Evolutionary conservation across 176 grass and related monocot species (phyloP), one percentile per base, ranked within the genome.

Genomic region (Paspalum vaginatum): DNA sequence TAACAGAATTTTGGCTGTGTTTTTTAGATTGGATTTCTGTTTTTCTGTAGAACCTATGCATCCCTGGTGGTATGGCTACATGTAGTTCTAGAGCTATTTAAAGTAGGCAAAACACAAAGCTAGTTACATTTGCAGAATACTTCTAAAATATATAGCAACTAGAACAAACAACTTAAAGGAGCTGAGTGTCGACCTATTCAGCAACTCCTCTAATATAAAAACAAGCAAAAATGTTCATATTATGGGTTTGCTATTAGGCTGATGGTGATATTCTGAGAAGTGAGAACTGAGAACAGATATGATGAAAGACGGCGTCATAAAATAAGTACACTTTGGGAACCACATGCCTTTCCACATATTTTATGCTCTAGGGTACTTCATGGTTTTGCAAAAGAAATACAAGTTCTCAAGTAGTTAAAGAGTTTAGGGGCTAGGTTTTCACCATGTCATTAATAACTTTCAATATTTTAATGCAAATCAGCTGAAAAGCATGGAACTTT

Each of bases 401-500:
- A 32, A 32, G 32, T 32, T 3, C 32, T 32, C 32, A 32, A 32
- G 32, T 32, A 32, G 32, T 32, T 32, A 32, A 32, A 32, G 32
- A 32, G 32, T 3, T 32, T 32, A 32, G 32, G 32, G 32, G 32
- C 32, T 32, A 3, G 32, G 32, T 32, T 32, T 32, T 32, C 32
- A 32, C 32, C 32, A 32, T 32, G 32, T 32, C 32, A 32, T 32
- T 32, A 32, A 32, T 32, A 32, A 32, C 32, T 32, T 32, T 3
- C 32, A 32, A 32, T 32, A 72, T 27, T 86, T 65, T 65, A 80
- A 27, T 49, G 41, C 20, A 0, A 38, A 83, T 13, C 40, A 82
- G 18, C 18, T 5, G 11, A 82, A 86, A 82, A 56, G 61, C 37
- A 40, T 17, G 61, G 13, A 64, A 68, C 64, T 79, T 73, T 79